Conservation (phyloP, 1,284 basidiomycete species). For the Ceratobasidium sp. region DNA sequence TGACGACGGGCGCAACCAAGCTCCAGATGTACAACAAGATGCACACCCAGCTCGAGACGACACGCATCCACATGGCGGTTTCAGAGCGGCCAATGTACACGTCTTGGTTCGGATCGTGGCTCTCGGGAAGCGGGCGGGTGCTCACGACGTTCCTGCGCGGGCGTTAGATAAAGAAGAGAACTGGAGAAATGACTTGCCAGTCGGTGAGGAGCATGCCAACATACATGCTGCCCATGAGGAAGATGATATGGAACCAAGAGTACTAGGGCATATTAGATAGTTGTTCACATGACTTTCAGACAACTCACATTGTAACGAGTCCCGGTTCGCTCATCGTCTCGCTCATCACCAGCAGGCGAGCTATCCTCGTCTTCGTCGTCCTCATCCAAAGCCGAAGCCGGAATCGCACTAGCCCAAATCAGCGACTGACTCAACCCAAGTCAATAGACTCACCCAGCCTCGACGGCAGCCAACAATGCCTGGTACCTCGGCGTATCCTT, state of each 20-base stretch:
- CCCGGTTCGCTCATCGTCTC: slow-evolving; percentile 94
- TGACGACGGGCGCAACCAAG: slow-evolving; percentile 82
- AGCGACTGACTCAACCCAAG: neutral
- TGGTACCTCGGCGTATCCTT: slow-evolving; percentile 93
- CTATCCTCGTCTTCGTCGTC: slow-evolving; percentile 80
- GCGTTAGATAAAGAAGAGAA: slow-evolving; percentile 33
- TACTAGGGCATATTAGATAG: slow-evolving; percentile 62
- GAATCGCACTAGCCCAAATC: slow-evolving; percentile 70
- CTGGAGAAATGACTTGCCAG: slow-evolving; percentile 67
- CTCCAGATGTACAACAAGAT: slow-evolving; percentile 91
- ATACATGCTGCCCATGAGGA: slow-evolving; percentile 96
- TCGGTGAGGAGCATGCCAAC: slow-evolving; percentile 98
- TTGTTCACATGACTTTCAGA: neutral
- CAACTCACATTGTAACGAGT: slow-evolving; percentile 90
- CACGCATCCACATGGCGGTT: slow-evolving; percentile 99
- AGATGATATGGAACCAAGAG: slow-evolving; percentile 98
- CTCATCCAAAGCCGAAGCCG: slow-evolving; percentile 89
- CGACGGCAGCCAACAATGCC: slow-evolving; percentile 92
- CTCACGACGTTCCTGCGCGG: slow-evolving; percentile 71
- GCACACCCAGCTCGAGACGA: slow-evolving; percentile 95
- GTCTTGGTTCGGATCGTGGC: slow-evolving; percentile 65
- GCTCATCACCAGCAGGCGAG: slow-evolving; percentile 70
- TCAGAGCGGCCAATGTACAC: slow-evolving; percentile 96
- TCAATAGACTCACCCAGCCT: slow-evolving; percentile 73
- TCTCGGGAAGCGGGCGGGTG: slow-evolving; percentile 50